phyloP scores from a whole-genome alignment of 1,284 basidiomycete genomes.

The Puccinia triticina region DNA sequence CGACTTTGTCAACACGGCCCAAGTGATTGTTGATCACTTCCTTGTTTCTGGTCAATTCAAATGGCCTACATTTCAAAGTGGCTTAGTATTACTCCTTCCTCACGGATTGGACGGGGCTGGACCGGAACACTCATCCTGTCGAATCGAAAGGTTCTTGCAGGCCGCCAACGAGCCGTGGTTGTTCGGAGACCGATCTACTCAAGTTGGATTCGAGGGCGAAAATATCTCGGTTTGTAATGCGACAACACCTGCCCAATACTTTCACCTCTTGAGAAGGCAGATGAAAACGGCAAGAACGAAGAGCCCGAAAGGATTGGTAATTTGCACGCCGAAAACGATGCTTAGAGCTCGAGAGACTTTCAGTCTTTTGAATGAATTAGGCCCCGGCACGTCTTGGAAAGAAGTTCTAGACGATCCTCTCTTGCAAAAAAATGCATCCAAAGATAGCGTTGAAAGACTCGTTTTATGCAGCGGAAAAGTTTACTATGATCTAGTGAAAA shows the following conservation, averaged over 20 bases:
- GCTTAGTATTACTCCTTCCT: slow-evolving; percentile 27
- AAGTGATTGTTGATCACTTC: slow-evolving; percentile 84
- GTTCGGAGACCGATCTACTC: slow-evolving; percentile 1
- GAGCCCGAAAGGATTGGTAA: slow-evolving; percentile 71
- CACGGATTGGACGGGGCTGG: slow-evolving; percentile 72
- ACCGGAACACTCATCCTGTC: slow-evolving; percentile 83
- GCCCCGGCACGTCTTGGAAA: slow-evolving; percentile 69
- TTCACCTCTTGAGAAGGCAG: slow-evolving; percentile 82
- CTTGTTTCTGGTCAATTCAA: slow-evolving; percentile 77
- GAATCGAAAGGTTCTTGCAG: slow-evolving; percentile 82
- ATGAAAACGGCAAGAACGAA: slow-evolving; percentile 68
- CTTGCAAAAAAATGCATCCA: slow-evolving; percentile 60
- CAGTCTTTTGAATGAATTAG: slow-evolving; percentile 66
- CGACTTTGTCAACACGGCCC: slow-evolving; percentile 80
- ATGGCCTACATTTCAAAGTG: slow-evolving; percentile 44
- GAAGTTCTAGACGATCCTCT: slow-evolving; percentile 71
- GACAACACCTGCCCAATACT: slow-evolving; percentile 84
- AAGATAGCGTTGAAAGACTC: slow-evolving; percentile 59
- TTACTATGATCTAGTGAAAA: slow-evolving; percentile 79
- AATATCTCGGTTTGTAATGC: slow-evolving; percentile 84
- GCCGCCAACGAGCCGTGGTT: slow-evolving; percentile 60
- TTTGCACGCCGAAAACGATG: slow-evolving; percentile 48
- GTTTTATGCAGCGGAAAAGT: slow-evolving; percentile 73
- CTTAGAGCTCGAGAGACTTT: slow-evolving; percentile 67
- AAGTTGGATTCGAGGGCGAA: slow-evolving; percentile 33